Evolutionary conservation across 2,329 filamentous ascomycete genomes (phyloP), one percentile per base, ranked within the genome.

Genomic region (Colletotrichum cordylinicola): DNA sequence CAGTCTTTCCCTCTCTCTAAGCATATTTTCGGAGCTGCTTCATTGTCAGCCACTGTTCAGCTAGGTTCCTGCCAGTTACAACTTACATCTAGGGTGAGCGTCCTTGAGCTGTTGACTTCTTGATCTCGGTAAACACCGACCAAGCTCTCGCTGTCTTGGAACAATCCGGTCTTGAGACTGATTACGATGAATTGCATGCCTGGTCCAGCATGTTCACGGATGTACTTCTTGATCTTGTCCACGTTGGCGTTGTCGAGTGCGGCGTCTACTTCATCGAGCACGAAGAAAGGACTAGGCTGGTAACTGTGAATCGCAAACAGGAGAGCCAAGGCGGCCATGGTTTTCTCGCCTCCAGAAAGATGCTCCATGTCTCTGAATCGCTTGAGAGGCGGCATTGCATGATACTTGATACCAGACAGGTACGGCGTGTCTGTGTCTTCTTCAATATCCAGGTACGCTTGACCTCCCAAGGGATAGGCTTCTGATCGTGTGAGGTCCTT

Each of bases 181-280:
- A 99, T 99, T 79, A 99, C 97, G 77, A 99, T 98, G 80, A 99
- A 99, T 84, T 99, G 97, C 96, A 98, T 98, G 16, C 98, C 98
- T 2, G 97, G 97, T 1, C 95, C 95, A 1, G 96, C 95, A 85
- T 99, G 96, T 82, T 98, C 95, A 48, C 94, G 92, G 77, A 99
- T 98, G 82, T 99, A 99, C 84, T 97, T 97, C 78, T 96, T 97
- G 85, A 99, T 96, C 83, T 98, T 96, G 80, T 95, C 94, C 8
- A 98, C 97, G 81, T 99, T 99, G 76, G 96, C 96, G 82, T 98
- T 98, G 83, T 99, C 97, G n/a, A 99, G 91, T 55, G 97, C 98
- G 12, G 97, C 98, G 83, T 99, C 97, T 16, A 99, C 96, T 86
- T 99, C 97, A 83, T 99, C 97, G 9, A 99, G 92, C 39, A 99